These are phyloP conservation scores for Eremothecium cymbalariae DNA, from an alignment of 1,139 yeast genomes.

Conservation along the genomic window DNA sequence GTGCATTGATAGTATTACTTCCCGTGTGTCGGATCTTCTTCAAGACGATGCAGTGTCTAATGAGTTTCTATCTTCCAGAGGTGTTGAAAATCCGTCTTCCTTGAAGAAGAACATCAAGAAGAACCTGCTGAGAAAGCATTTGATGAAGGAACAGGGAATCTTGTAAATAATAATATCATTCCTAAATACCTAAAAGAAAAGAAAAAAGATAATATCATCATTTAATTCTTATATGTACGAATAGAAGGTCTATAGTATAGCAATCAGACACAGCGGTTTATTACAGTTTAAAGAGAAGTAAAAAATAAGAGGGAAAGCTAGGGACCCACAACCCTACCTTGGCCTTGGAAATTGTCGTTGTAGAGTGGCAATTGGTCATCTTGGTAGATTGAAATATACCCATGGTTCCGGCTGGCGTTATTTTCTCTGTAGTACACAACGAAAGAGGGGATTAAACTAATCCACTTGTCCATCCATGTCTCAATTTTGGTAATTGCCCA, in stretches of 20 bases:
- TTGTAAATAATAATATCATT: too few relatives aligned
- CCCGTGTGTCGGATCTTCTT: slow-evolving; percentile 32
- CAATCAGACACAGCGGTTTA: too few relatives aligned
- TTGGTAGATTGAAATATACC: slow-evolving; percentile 16
- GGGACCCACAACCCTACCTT: slow-evolving; percentile 13
- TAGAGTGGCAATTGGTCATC: slow-evolving; percentile 13
- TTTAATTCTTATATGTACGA: too few relatives aligned
- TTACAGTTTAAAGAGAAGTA: too few relatives aligned
- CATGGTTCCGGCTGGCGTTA: slow-evolving; percentile 38
- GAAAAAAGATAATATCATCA: too few relatives aligned
- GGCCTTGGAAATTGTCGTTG: slow-evolving; percentile 22
- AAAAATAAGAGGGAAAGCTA: too few relatives aligned
- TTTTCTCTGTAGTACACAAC: slow-evolving; percentile 51
- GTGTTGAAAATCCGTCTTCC: slow-evolving; percentile 29
- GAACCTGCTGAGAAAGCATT: slow-evolving; percentile 46
- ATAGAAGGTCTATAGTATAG: too few relatives aligned
- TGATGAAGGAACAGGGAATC: slow-evolving; percentile 25
- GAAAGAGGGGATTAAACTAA: slow-evolving; percentile 45
- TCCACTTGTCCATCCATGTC: slow-evolving; percentile 40
- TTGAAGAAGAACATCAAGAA: slow-evolving; percentile 43
- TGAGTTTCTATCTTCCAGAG: slow-evolving; percentile 27
- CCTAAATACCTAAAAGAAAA: too few relatives aligned
- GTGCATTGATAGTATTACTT: slow-evolving; percentile 32
- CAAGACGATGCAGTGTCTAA: slow-evolving; percentile 32
- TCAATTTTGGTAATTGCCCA: slow-evolving; percentile 62